Evolutionary conservation across 2,329 filamentous ascomycete species (phyloP).

Genomic region (Purpureocillium lavendulum): DNA sequence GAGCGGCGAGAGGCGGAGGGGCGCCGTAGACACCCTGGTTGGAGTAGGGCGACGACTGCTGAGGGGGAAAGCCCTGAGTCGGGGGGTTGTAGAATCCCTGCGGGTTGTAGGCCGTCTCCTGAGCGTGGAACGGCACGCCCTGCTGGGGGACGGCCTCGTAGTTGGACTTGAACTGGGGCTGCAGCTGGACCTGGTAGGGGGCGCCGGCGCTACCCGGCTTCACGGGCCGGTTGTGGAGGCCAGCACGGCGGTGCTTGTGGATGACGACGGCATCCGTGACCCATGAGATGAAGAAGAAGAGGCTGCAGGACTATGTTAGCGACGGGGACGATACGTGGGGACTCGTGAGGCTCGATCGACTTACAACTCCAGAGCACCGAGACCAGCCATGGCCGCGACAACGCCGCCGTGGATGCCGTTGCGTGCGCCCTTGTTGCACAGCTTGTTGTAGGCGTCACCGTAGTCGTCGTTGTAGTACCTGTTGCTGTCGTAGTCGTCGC

Average conservation of each 20-base stretch:
- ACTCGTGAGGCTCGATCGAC: conserved; percentile 10
- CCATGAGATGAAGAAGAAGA: conserved; percentile 32
- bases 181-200: conserved; percentile 4
- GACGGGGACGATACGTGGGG: too few species aligned
- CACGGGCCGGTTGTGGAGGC: conserved; percentile 28
- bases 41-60: neutral
- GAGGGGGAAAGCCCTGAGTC: conserved; percentile 1
- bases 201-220: neutral
- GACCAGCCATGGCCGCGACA: conserved; percentile 24
- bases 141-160: conserved; percentile 10
- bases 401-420: conserved; percentile 3
- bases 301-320: conserved; percentile 17
- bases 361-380: conserved; percentile 36
- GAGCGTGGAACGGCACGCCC: conserved; percentile 8
- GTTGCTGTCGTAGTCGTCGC: conserved; percentile 13
- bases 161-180: conserved; percentile 3
- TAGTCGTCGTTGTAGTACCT: conserved; percentile 8
- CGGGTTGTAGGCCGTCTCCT: conserved; percentile 10
- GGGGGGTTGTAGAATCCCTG: conserved; percentile 3
- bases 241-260: conserved; percentile 33
- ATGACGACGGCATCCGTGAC: conserved; percentile 31
- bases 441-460: too few species aligned
- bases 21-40: neutral
- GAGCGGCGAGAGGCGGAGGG: too few species aligned
- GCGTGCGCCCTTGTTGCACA: neutral